A percentile compares a stretch with the other conserved stretches of the same genome.
Evolutionary conservation across 1,284 basidiomycete genomes (phyloP).

Genomic region (Hypsizygus ulmarius): DNA sequence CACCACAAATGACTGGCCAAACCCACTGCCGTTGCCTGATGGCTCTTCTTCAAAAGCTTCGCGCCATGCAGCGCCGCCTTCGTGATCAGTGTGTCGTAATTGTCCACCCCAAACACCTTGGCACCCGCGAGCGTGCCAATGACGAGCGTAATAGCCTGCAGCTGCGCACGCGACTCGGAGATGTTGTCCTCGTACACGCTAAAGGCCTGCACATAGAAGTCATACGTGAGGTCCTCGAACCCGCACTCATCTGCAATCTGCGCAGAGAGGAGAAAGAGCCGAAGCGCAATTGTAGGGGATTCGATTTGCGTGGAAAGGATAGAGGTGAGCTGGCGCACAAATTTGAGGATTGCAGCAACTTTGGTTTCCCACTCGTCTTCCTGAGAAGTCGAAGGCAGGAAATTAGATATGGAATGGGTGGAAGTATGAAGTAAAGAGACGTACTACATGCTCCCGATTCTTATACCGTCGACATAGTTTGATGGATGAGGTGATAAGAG

Average conservation of each 20-base stretch:
- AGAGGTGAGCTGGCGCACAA: conserved; percentile 86
- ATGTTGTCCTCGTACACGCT: conserved; percentile 95
- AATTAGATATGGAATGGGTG: not conserved
- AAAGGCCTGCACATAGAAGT: conserved; percentile 94
- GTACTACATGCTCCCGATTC: conserved; percentile 62
- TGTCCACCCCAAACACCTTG: conserved; percentile 84
- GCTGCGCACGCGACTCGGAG: conserved; percentile 86
- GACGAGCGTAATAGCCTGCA: conserved; percentile 91
- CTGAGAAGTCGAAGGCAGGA: conserved; percentile 33
- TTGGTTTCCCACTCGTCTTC: conserved; percentile 84
- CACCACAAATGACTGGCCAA: conserved; percentile 96
- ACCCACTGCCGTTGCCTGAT: conserved; percentile 92
- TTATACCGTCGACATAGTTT: conserved; percentile 90
- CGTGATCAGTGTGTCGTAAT: conserved; percentile 94
- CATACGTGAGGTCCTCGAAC: conserved; percentile 92
- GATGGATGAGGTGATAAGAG: conserved; percentile 87
- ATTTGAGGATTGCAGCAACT: conserved; percentile 84
- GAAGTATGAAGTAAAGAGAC: conserved; percentile 13
- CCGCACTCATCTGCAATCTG: conserved; percentile 91
- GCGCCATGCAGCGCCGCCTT: conserved; percentile 94
- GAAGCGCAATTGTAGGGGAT: conserved; percentile 83
- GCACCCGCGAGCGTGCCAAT: conserved; percentile 85
- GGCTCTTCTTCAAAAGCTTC: conserved; percentile 93
- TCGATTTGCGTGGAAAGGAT: conserved; percentile 91
- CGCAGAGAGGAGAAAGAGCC: conserved; percentile 90